A percentile compares a stretch with the other conserved stretches of the same genome.
These are phyloP conservation scores for Cercospora beticola DNA, from an alignment of 2,329 filamentous ascomycete genomes.

Conservation along the genomic window DNA sequence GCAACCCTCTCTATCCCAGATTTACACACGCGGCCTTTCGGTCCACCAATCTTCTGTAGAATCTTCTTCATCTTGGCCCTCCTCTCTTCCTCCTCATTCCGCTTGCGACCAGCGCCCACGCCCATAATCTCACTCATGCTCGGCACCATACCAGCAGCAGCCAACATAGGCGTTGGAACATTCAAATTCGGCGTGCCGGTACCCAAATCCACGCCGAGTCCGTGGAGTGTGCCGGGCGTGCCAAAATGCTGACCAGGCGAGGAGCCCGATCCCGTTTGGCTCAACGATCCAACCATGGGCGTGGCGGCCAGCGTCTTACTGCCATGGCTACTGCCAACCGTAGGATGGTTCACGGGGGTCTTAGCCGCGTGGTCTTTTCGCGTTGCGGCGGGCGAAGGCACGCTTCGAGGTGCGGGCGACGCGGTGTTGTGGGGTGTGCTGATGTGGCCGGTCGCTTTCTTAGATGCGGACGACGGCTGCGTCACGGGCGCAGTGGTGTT, in stretches of 20 bases:
- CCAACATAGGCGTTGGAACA: conserved; percentile 34
- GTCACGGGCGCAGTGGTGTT: conserved; percentile 23
- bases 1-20: conserved; percentile 72
- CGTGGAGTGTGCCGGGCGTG: conserved; percentile 27
- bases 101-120: conserved; percentile 39
- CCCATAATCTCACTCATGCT: conserved; percentile 46
- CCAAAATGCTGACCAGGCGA: conserved; percentile 33
- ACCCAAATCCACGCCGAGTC: conserved; percentile 34
- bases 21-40: conserved; percentile 70
- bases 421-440: conserved; percentile 42
- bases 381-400: conserved; percentile 32
- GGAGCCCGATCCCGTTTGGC: conserved; percentile 30
- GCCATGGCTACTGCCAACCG: conserved; percentile 31
- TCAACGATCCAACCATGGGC: conserved; percentile 37
- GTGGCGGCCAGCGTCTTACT: conserved; percentile 36
- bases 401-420: conserved; percentile 41
- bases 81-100: conserved; percentile 55
- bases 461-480: conserved; percentile 33
- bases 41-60: conserved; percentile 65
- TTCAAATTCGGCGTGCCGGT: conserved; percentile 44
- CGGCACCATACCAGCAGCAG: conserved; percentile 45
- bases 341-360: conserved; percentile 40
- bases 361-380: conserved; percentile 38
- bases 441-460: conserved; percentile 31
- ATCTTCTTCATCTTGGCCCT: conserved; percentile 57